phyloP scores from a whole-genome alignment of 2,329 filamentous ascomycete genomes.

The Teratosphaeria nubilosa region DNA sequence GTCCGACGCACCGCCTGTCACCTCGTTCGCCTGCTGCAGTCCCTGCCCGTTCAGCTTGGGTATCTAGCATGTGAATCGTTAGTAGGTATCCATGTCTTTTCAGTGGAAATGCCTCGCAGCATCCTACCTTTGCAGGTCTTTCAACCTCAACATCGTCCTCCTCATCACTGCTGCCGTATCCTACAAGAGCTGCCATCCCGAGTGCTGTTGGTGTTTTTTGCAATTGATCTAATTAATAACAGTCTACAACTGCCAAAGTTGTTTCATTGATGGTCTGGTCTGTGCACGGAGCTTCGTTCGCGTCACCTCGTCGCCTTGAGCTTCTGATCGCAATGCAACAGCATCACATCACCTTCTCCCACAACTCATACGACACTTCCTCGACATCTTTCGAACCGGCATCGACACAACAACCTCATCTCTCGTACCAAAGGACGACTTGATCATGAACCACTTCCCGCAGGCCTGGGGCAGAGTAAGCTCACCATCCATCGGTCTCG shows the following conservation, averaged over 20 bases:
- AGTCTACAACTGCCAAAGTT: not conserved
- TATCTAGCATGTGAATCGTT: slow-evolving; percentile 25
- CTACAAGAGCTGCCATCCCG: slow-evolving; percentile 30
- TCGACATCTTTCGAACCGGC: not conserved
- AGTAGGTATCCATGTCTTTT: slow-evolving; percentile 37
- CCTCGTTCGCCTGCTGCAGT: not conserved
- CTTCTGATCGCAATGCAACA: not conserved
- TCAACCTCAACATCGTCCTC: slow-evolving; percentile 24
- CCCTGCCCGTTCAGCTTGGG: slow-evolving; percentile 9
- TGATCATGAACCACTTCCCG: slow-evolving; percentile 53
- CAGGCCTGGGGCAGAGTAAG: slow-evolving; percentile 57
- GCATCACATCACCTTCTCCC: not conserved
- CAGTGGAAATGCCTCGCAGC: slow-evolving; percentile 10
- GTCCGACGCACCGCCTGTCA: not conserved
- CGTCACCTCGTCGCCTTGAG: not conserved
- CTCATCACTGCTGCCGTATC: slow-evolving; percentile 39
- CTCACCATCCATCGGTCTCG: slow-evolving; percentile 21
- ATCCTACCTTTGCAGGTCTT: slow-evolving; percentile 30
- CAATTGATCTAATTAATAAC: not conserved
- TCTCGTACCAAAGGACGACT: not conserved
- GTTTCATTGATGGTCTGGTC: not conserved
- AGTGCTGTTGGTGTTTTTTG: not conserved
- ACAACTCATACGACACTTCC: not conserved
- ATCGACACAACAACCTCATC: not conserved
- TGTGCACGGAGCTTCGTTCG: not conserved